These are phyloP conservation scores for Tolypocladium amazonense DNA, from an alignment of 2,329 filamentous ascomycete species.

Conservation along the genomic window DNA sequence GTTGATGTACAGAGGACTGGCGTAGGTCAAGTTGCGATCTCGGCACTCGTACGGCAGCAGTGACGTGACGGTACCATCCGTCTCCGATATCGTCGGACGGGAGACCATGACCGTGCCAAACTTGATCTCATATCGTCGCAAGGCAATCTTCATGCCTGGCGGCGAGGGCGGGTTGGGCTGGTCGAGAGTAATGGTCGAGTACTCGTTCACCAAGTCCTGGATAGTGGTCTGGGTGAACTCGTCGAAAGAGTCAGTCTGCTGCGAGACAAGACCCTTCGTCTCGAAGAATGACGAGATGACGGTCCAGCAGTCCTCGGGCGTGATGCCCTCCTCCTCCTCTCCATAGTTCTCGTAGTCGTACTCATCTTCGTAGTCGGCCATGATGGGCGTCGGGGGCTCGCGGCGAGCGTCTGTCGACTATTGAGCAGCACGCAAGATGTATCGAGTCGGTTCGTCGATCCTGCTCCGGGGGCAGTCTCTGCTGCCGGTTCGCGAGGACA, in stretches of 20 bases:
- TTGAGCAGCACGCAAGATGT: too few species aligned
- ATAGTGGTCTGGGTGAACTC: constrained; percentile 93
- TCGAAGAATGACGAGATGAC: constrained; percentile 98
- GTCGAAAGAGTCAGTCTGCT: constrained; percentile 97
- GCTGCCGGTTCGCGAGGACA: not conserved
- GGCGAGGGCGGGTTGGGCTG: constrained; percentile 72
- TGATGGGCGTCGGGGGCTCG: constrained; percentile 15
- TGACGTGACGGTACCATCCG: constrained; percentile 76
- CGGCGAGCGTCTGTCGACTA: not conserved
- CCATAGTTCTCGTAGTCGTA: constrained; percentile 61
- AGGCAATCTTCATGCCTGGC: constrained; percentile 69
- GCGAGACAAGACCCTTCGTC: constrained; percentile 86
- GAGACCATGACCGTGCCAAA: constrained; percentile 86
- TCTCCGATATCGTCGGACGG: constrained; percentile 83
- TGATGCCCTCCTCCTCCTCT: constrained; percentile 63
- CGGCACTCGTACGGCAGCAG: constrained; percentile 92
- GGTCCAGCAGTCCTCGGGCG: constrained; percentile 95
- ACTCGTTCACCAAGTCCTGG: constrained; percentile 88
- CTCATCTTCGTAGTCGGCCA: constrained; percentile 47
- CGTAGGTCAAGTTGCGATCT: constrained; percentile 90
- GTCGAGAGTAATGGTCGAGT: constrained; percentile 84
- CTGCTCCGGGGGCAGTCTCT: not conserved
- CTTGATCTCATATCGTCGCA: constrained; percentile 90
- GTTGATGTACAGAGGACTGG: constrained; percentile 79
- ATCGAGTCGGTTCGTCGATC: not conserved